phyloP scores from a whole-genome alignment of 768 basidiomycete species.

The Lactarius sanguifluus region DNA sequence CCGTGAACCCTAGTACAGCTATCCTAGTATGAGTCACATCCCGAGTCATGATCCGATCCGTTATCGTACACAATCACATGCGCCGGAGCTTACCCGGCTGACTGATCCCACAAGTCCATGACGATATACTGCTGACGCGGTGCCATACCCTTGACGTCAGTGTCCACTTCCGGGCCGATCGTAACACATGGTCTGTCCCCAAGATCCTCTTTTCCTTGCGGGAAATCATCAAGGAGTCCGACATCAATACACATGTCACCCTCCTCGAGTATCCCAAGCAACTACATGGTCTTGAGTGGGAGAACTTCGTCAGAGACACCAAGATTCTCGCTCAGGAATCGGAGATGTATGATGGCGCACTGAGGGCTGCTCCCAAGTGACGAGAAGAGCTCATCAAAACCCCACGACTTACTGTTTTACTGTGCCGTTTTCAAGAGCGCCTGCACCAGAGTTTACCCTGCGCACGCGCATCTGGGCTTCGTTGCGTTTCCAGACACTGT shows the following conservation, averaged over 20 bases:
- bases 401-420: slow-evolving; percentile 95
- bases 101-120: too few species aligned
- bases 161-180: too few species aligned
- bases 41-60: too few species aligned
- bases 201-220: slow-evolving; percentile 92
- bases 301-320: slow-evolving; percentile 99
- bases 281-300: too few species aligned
- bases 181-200: not conserved
- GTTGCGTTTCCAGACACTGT: slow-evolving; percentile 95
- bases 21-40: too few species aligned
- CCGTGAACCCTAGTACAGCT: too few species aligned
- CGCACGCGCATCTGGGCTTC: slow-evolving; percentile 99
- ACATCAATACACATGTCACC: slow-evolving; percentile 95
- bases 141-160: too few species aligned
- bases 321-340: slow-evolving; percentile 98
- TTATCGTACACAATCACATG: too few species aligned
- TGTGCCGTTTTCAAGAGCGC: slow-evolving; percentile 99
- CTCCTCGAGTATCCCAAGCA: slow-evolving; percentile 98
- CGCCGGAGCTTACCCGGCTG: too few species aligned
- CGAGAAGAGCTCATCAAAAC: slow-evolving; percentile 83
- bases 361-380: slow-evolving; percentile 50
- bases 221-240: slow-evolving; percentile 98
- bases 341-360: slow-evolving; percentile 72
- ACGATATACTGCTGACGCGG: too few species aligned
- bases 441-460: slow-evolving; percentile 95